Evolutionary conservation across 164 flowering plant genomes (phyloP).

Genomic region (Vitis rupestris): DNA sequence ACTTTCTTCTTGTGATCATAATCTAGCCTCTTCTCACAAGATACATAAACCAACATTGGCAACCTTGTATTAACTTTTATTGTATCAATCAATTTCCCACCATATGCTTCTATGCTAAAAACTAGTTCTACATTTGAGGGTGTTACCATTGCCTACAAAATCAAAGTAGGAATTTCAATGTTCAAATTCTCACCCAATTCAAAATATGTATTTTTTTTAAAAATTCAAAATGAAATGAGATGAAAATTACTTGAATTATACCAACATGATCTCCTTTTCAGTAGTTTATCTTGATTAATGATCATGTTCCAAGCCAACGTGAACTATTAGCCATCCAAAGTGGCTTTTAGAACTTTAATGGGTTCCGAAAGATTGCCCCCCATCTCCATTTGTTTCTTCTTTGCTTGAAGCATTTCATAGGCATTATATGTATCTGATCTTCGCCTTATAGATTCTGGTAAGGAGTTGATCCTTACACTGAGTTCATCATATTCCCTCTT

Average conservation of each 20-base stretch:
- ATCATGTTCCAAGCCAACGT: constrained; percentile 95
- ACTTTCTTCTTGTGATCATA: constrained; percentile 98
- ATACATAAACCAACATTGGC: constrained; percentile 92
- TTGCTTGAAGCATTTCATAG: constrained; percentile 59
- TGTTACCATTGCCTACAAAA: constrained; percentile 69
- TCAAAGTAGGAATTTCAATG: not conserved
- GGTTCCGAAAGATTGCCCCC: constrained; percentile 51
- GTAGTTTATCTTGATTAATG: constrained; percentile 60
- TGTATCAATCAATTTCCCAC: constrained; percentile 52
- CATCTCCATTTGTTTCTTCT: constrained; percentile 63
- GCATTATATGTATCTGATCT: constrained; percentile 90
- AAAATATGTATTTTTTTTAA: not conserved
- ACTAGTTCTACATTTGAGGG: constrained; percentile 69
- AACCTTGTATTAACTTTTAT: constrained; percentile 69
- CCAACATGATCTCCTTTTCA: constrained; percentile 88
- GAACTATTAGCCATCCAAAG: constrained; percentile 97
- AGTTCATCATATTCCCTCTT: constrained; percentile 95
- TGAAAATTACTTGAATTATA: constrained; percentile 69
- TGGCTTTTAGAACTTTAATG: constrained; percentile 69
- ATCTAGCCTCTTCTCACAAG: constrained; percentile 84
- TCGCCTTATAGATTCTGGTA: constrained; percentile 80
- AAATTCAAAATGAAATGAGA: not conserved
- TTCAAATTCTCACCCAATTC: not conserved
- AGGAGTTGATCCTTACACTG: constrained; percentile 81
- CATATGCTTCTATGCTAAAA: constrained; percentile 42